Evolutionary conservation across 179 eudicot species (phyloP).

Genomic region (Silene vulgaris): DNA sequence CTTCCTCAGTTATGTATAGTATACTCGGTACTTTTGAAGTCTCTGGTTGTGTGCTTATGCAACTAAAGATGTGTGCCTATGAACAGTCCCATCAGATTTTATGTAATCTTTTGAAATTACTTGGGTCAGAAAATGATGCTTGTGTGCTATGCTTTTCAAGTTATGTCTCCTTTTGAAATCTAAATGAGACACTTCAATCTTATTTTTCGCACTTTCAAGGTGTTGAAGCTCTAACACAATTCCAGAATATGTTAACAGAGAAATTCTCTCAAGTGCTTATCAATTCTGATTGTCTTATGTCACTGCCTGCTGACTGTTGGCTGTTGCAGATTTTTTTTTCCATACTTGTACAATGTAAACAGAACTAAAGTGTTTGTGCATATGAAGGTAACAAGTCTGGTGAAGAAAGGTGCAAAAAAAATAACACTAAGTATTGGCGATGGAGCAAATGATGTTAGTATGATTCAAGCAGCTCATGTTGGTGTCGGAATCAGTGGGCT

Average conservation of each 20-base stretch:
- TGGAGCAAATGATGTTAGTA: conserved; percentile 98
- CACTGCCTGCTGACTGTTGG: not conserved
- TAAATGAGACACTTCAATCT: not conserved
- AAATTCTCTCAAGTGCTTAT: not conserved
- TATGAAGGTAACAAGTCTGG: conserved; percentile 87
- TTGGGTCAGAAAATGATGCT: not conserved
- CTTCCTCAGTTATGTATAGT: too few species aligned
- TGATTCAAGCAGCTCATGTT: conserved; percentile 99
- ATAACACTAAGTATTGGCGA: conserved; percentile 95
- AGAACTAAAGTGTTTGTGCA: conserved; percentile 9
- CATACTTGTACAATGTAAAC: not conserved
- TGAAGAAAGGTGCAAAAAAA: conserved; percentile 79
- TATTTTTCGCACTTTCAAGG: not conserved
- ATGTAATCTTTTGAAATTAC: too few species aligned
- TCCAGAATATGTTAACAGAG: not conserved
- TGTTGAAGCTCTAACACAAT: not conserved
- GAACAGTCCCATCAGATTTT: too few species aligned
- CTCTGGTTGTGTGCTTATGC: too few species aligned
- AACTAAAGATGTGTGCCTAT: too few species aligned
- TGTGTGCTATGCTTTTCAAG: not conserved
- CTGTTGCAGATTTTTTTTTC: not conserved
- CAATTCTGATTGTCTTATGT: not conserved
- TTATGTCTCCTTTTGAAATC: not conserved
- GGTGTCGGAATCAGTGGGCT: conserved; percentile 97
- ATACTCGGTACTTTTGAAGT: too few species aligned